Conservation (phyloP, 106 monocot genomes). For the Dendrobium nobile region DNA sequence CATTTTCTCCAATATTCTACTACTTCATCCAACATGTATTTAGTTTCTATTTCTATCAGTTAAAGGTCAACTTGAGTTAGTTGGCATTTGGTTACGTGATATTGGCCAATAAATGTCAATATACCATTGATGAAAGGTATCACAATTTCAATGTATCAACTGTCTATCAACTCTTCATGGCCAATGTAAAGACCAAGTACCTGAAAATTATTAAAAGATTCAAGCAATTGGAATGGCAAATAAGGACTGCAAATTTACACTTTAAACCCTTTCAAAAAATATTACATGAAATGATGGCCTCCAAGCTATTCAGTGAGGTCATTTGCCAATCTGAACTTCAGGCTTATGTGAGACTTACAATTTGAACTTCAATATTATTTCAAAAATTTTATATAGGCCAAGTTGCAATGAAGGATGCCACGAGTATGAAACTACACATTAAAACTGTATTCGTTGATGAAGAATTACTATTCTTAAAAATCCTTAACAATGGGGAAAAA, state of each 20-base stretch:
- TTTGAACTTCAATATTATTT: background rate
- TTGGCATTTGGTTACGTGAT: no score
- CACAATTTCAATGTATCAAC: no score
- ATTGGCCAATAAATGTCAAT: no score
- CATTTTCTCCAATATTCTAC: no score
- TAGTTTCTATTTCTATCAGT: no score
- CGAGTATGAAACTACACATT: background rate
- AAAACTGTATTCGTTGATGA: background rate
- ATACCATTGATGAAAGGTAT: no score
- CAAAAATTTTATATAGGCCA: background rate
- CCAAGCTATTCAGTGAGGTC: background rate
- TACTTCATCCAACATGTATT: no score
- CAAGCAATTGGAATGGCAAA: background rate
- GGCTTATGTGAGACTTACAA: background rate
- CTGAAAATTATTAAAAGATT: background rate
- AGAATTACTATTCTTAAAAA: background rate
- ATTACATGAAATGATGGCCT: background rate
- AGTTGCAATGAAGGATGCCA: background rate
- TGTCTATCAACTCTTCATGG: no score
- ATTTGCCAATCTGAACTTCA: background rate
- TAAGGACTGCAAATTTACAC: background rate
- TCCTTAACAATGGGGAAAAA: background rate
- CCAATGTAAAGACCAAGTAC: background rate
- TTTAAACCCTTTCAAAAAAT: background rate
- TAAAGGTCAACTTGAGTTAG: no score